These are phyloP conservation scores for Talaromyces stipitatus DNA, from an alignment of 495 filamentous ascomycete species.

Conservation along the genomic window DNA sequence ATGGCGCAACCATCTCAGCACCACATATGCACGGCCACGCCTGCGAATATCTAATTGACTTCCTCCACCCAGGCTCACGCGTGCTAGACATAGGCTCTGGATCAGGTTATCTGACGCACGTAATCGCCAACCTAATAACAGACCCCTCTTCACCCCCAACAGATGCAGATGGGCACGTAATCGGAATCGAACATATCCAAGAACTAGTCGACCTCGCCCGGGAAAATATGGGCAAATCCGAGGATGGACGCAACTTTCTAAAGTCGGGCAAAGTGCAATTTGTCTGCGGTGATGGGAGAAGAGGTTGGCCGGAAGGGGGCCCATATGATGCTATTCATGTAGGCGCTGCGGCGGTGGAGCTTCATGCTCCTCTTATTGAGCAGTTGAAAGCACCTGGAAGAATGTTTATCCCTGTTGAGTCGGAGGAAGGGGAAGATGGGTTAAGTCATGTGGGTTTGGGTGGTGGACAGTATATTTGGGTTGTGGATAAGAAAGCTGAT, in stretches of 20 bases:
- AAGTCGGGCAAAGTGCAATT: slow-evolving; percentile 58
- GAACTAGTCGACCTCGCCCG: slow-evolving; percentile 66
- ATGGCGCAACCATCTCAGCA: slow-evolving; percentile 83
- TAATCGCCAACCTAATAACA: slow-evolving; percentile 73
- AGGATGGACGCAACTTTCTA: slow-evolving; percentile 55
- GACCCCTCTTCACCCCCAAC: slow-evolving; percentile 17
- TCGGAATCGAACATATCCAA: slow-evolving; percentile 86
- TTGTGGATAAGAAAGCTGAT: slow-evolving; percentile 78
- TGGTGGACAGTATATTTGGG: slow-evolving; percentile 72
- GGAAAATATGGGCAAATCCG: slow-evolving; percentile 65
- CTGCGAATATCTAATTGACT: slow-evolving; percentile 58
- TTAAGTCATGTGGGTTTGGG: slow-evolving; percentile 11
- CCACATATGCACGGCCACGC: slow-evolving; percentile 95
- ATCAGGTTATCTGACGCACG: slow-evolving; percentile 85
- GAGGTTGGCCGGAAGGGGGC: slow-evolving; percentile 57
- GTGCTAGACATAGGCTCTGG: slow-evolving; percentile 89
- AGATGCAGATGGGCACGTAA: slow-evolving; percentile 44
- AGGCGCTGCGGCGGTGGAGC: slow-evolving; percentile 70
- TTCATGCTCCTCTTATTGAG: slow-evolving; percentile 66
- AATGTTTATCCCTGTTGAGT: slow-evolving; percentile 84
- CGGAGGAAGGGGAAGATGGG: slow-evolving; percentile 25
- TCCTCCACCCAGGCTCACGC: slow-evolving; percentile 40
- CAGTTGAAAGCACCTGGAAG: slow-evolving; percentile 74
- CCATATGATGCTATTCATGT: slow-evolving; percentile 93
- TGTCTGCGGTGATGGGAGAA: slow-evolving; percentile 72